Base-by-base conservation (phyloP, 371 early-diverging fungal species). In the Cokeromyces recurvatus region DNA sequence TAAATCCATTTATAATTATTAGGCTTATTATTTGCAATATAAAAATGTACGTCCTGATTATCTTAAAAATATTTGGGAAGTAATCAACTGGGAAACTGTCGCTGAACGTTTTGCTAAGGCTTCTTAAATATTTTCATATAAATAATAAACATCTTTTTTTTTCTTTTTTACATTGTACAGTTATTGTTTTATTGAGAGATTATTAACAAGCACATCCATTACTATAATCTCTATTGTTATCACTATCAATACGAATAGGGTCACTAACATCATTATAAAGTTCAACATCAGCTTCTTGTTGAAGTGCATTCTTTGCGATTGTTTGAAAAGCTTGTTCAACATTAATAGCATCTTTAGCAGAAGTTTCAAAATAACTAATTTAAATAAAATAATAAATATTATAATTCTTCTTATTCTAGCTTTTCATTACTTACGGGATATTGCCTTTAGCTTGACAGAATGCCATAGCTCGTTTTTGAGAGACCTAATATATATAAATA, bases 51-150 rank as follows among this genome's bases (percentile, higher is more conserved):
- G 95, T 53, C 90, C 91, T 16, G 95, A 93, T 46, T 99, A 97
- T 72, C 73, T 98, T 50, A 88, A 93, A 71, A 86, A 86, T 20
- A 89, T 97, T 58, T 99, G 97, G 96, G 85, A 86, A 46, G 92
- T 98, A 5, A 78, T 98, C 58, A 94, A 99, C 88, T 99, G 99
- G 99, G 89, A 95, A 81, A 84, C 86, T 46, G 92, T 91, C 37
- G 73, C 85, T 42, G 83, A 84, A 56, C 85, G 94, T 58, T 95
- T 84, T 61, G 80, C 77, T 56, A 79, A 82, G 60, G 77, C 79
- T 43, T 19, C 38, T 31, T 55, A 55, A 55, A 22, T 38, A n/a
- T n/a, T n/a, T n/a, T n/a, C n/a, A n/a, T n/a, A n/a, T n/a, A n/a
- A n/a, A n/a, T n/a, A n/a, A n/a, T n/a, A n/a, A n/a, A n/a, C n/a